phyloP scores from a whole-genome alignment of 2,329 filamentous ascomycete species.

The Trichophyton simii region DNA sequence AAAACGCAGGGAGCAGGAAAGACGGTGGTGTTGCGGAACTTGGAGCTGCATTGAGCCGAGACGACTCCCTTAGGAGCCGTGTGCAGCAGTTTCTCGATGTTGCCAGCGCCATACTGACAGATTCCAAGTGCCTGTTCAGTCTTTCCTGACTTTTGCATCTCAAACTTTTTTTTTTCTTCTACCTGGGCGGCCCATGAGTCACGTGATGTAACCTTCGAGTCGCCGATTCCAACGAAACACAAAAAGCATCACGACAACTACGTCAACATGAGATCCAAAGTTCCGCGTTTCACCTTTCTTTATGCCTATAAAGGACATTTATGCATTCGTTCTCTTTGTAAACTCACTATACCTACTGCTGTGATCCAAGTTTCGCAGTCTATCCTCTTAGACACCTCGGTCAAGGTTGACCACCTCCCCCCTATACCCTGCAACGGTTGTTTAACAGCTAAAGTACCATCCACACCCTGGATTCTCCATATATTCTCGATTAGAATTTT shows the following conservation, averaged over 20 bases:
- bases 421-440: neutral
- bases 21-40: constrained; percentile 39
- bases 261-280: neutral
- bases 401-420: neutral
- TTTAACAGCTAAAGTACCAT: neutral
- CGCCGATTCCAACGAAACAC: neutral
- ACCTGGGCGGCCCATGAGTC: neutral
- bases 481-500: neutral
- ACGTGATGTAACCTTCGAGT: neutral
- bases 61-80: constrained; percentile 40
- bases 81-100: constrained; percentile 47
- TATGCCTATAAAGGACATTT: neutral
- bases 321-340: neutral
- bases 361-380: neutral
- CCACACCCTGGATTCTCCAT: neutral
- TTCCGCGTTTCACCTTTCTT: neutral
- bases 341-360: neutral
- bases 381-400: neutral
- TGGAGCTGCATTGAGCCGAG: constrained; percentile 34
- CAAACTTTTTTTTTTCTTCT: neutral
- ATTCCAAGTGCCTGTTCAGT: neutral
- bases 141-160: neutral
- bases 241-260: neutral
- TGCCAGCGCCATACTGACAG: constrained; percentile 21
- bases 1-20: constrained; percentile 63